Percentiles rank a stretch among this genome's conserved stretches.
Evolutionary conservation across 495 filamentous ascomycete genomes (phyloP).

Genomic region (Talaromyces borbonicus): DNA sequence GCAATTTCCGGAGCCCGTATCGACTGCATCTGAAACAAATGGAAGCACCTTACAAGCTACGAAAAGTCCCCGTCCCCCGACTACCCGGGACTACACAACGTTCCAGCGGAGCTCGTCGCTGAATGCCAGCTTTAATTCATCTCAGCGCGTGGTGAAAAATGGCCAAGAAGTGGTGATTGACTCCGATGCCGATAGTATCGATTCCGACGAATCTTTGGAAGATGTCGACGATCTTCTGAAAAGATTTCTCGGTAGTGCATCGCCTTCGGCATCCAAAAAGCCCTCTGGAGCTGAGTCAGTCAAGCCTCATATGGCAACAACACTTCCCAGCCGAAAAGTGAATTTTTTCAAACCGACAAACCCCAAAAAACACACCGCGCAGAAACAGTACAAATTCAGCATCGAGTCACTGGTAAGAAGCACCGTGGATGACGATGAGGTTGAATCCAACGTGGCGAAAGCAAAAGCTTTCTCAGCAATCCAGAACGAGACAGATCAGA

Average conservation of each 20-base stretch:
- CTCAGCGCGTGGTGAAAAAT: conserved; percentile 37
- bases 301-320: not conserved
- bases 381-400: conserved; percentile 52
- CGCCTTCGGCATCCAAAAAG: conserved; percentile 11
- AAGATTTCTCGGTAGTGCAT: conserved; percentile 9
- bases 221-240: conserved; percentile 32
- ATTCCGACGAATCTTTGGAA: conserved; percentile 44
- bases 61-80: conserved; percentile 8
- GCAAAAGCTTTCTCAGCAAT: conserved; percentile 35
- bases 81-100: conserved; percentile 13
- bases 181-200: conserved; percentile 61
- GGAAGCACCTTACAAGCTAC: conserved; percentile 6
- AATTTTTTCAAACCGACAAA: no score
- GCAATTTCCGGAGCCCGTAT: conserved; percentile 11
- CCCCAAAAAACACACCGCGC: no score
- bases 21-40: conserved; percentile 14
- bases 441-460: conserved; percentile 46
- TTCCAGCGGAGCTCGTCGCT: conserved; percentile 12
- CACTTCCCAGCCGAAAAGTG: not conserved
- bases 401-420: conserved; percentile 55
- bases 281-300: conserved; percentile 2
- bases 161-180: conserved; percentile 48
- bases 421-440: conserved; percentile 44
- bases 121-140: conserved; percentile 15
- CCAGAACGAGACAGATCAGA: not conserved